These are phyloP conservation scores for Barbarea vulgaris DNA, from an alignment of 345 rosid genomes.

Conservation along the genomic window DNA sequence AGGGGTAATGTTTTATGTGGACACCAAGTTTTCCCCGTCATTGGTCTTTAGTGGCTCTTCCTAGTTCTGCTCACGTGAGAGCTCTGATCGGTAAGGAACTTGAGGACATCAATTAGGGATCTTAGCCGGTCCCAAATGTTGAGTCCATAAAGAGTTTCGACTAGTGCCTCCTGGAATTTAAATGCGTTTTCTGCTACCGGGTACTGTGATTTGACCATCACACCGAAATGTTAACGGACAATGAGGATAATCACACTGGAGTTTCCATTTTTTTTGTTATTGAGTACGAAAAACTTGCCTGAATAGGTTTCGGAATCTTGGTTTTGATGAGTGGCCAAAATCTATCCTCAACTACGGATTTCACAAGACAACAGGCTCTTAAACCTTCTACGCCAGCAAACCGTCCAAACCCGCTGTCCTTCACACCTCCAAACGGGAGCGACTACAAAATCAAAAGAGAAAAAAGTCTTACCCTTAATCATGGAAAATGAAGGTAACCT, in stretches of 20 bases:
- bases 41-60: slow-evolving; percentile 52
- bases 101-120: slow-evolving; percentile 72
- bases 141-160: slow-evolving; percentile 82
- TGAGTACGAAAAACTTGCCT: slow-evolving; percentile 49
- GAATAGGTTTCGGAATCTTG: slow-evolving; percentile 87
- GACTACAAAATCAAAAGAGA: slow-evolving; percentile 56
- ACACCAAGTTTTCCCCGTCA: neutral
- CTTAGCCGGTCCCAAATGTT: slow-evolving; percentile 86
- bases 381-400: slow-evolving; percentile 96
- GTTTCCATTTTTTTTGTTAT: neutral
- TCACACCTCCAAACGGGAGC: slow-evolving; percentile 94
- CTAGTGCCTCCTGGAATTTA: slow-evolving; percentile 83
- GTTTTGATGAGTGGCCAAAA: slow-evolving; percentile 97
- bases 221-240: neutral
- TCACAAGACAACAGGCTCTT: slow-evolving; percentile 93
- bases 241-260: neutral
- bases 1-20: neutral
- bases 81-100: slow-evolving; percentile 70
- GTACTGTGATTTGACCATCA: slow-evolving; percentile 51
- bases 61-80: slow-evolving; percentile 41
- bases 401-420: slow-evolving; percentile 94
- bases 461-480: neutral
- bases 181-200: slow-evolving; percentile 88
- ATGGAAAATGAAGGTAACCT: neutral
- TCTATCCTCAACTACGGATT: slow-evolving; percentile 93